Evolutionary conservation across 2,329 filamentous ascomycete species (phyloP).

Genomic region (Colletotrichum musae): DNA sequence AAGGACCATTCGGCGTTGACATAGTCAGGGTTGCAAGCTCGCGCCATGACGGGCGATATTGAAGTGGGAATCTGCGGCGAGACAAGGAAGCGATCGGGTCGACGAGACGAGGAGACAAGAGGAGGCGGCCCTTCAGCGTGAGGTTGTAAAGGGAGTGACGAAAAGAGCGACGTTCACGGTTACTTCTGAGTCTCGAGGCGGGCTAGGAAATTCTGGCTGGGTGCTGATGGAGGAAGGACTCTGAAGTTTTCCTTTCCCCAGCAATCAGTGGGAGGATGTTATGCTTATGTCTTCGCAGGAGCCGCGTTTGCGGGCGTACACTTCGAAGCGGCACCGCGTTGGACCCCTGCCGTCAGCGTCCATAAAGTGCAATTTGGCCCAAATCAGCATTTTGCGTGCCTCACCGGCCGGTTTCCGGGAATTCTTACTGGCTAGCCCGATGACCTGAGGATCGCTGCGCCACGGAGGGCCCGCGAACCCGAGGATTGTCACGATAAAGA

Average conservation of each 20-base stretch:
- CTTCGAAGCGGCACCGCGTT: not conserved
- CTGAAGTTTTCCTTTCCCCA: not conserved
- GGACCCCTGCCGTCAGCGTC: not conserved
- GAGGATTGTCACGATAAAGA: constrained; percentile 6
- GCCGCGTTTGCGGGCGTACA: not conserved
- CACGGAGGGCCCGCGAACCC: constrained; percentile 17
- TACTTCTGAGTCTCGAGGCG: not conserved
- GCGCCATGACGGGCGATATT: constrained; percentile 14
- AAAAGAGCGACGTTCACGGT: not conserved
- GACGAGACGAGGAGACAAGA: not conserved
- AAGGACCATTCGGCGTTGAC: constrained; percentile 29
- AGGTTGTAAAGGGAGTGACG: not conserved
- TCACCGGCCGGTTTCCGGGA: not conserved
- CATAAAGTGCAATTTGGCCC: not conserved
- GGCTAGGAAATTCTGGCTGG: too few species aligned
- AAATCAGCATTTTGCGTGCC: not conserved
- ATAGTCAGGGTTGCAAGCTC: constrained; percentile 24
- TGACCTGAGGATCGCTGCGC: constrained; percentile 27
- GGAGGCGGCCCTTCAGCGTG: not conserved
- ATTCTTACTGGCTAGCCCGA: not conserved
- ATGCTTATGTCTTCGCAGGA: constrained; percentile 11
- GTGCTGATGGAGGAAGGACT: not conserved
- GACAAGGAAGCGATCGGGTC: not conserved
- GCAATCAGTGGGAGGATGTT: not conserved
- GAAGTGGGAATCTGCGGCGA: not conserved